These are phyloP conservation scores for Gaeumannomyces sp. DNA, from an alignment of 2,329 filamentous ascomycete genomes.

Conservation along the genomic window DNA sequence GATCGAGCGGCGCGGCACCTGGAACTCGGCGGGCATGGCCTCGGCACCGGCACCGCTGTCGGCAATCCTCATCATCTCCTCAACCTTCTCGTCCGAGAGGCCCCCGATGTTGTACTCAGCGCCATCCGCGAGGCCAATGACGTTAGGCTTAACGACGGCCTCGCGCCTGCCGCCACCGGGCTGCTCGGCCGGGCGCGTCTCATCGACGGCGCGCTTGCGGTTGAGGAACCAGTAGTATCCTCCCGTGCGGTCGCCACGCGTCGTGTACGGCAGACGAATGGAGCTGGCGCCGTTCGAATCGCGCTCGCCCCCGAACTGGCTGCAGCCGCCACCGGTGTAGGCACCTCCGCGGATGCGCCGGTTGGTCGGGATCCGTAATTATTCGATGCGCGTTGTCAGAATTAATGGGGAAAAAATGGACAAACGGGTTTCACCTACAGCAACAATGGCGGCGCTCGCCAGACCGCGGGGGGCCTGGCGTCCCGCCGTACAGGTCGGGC, in stretches of 20 bases:
- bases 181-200: slow-evolving; percentile 5
- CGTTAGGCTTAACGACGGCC: neutral
- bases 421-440: too few species aligned
- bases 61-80: slow-evolving; percentile 1
- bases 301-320: too few species aligned
- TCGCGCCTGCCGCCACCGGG: neutral
- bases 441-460: too few species aligned
- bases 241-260: neutral
- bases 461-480: too few species aligned
- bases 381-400: too few species aligned
- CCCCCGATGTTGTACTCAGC: slow-evolving; percentile 3
- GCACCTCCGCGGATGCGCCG: slow-evolving; percentile 1
- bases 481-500: neutral
- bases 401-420: too few species aligned
- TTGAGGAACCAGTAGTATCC: neutral
- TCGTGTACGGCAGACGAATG: neutral
- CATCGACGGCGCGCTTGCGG: slow-evolving; percentile 2
- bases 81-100: neutral
- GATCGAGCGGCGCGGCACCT: slow-evolving; percentile 2
- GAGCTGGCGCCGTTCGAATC: neutral
- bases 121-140: neutral
- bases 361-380: neutral
- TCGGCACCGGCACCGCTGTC: slow-evolving; percentile 1
- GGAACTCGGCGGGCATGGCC: neutral
- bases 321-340: slow-evolving; percentile 2